Evolutionary conservation across 768 basidiomycete genomes (phyloP), one percentile per base, ranked within the genome.

Genomic region (Gloeopeniophorella convolvens): DNA sequence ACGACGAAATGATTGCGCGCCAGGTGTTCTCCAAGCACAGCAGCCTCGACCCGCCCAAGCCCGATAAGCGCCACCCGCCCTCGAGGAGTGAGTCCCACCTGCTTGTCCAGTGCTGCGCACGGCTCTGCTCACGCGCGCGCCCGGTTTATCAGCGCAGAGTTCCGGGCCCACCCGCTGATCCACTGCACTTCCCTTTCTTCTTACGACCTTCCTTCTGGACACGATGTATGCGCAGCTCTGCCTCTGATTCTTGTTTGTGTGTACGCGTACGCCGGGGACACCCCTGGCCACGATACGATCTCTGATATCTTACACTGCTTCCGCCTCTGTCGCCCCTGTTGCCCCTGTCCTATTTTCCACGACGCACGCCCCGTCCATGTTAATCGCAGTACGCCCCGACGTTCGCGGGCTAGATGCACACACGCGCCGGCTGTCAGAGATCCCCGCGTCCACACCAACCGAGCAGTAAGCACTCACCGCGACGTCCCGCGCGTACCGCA

Each of bases 381-480:
- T 56, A 91, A 65, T 92, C 89, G 60, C 82, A 85, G 68, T 87
- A 90, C 18, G 88, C 89, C 21, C 89, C 89, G 43, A 81, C 68
- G 61, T 75, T 89, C 40, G 89, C 89, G 48, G 89, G 84, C 89
- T 91, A 56, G n/a, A n/a, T n/a, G n/a, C n/a, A n/a, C n/a, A n/a
- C n/a, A n/a, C n/a, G n/a, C n/a, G n/a, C n/a, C n/a, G n/a, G n/a
- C n/a, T n/a, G n/a, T 32, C 36, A 20, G 24, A 49, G 60, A 42
- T 55, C 47, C 23, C 30, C 45, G 24, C 48, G 8, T 13, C 16
- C 44, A 42, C 41, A 34, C 34, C 41, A 48, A 36, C 11, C 11
- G 18, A 41, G 31, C n/a, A 45, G 26, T 50, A 23, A 41, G 42
- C 21, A 72, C 88, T 76, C 62, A 90, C 89, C 47, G 84, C 85